Conservation (phyloP, 2,329 filamentous ascomycete genomes). For the Exophiala spinifera region DNA sequence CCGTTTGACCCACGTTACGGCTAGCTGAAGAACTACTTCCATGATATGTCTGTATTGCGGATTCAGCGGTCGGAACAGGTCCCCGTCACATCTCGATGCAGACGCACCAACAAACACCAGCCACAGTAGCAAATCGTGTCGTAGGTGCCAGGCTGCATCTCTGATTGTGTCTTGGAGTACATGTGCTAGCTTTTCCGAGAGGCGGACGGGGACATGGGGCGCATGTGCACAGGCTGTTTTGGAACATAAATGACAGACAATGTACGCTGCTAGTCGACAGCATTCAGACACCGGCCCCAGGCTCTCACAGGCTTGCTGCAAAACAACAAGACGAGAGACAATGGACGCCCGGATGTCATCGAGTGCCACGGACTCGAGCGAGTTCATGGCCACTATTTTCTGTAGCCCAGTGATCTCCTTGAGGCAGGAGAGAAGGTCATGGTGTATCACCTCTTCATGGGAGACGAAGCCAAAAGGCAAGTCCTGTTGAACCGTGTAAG, state of each 20-base stretch:
- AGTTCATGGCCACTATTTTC: neutral
- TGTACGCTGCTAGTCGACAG: slow-evolving; percentile 13
- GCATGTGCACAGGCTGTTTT: neutral
- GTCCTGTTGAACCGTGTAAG: neutral
- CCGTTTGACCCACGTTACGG: slow-evolving; percentile 4
- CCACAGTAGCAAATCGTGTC: slow-evolving; percentile 14
- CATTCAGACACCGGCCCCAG: slow-evolving; percentile 11
- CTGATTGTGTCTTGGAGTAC: slow-evolving; percentile 1
- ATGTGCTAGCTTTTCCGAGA: slow-evolving; percentile 5
- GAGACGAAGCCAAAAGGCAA: slow-evolving; percentile 8
- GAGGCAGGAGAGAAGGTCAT: slow-evolving; percentile 5
- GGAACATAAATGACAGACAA: slow-evolving; percentile 7
- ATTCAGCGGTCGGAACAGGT: neutral
- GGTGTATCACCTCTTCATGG: slow-evolving; percentile 8
- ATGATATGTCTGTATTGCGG: neutral
- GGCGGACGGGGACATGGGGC: slow-evolving; percentile 1
- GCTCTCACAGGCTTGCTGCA: slow-evolving; percentile 3
- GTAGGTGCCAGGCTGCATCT: slow-evolving; percentile 1
- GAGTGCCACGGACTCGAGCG: neutral
- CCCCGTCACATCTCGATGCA: neutral
- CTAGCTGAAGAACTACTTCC: neutral
- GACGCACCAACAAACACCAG: slow-evolving; percentile 10
- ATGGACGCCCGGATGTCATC: slow-evolving; percentile 9
- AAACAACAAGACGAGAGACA: slow-evolving; percentile 5
- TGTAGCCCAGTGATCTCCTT: slow-evolving; percentile 1